Evolutionary conservation across 2,329 filamentous ascomycete genomes (phyloP), one percentile per base, ranked within the genome.

Genomic region (Alternaria triticimaculans): DNA sequence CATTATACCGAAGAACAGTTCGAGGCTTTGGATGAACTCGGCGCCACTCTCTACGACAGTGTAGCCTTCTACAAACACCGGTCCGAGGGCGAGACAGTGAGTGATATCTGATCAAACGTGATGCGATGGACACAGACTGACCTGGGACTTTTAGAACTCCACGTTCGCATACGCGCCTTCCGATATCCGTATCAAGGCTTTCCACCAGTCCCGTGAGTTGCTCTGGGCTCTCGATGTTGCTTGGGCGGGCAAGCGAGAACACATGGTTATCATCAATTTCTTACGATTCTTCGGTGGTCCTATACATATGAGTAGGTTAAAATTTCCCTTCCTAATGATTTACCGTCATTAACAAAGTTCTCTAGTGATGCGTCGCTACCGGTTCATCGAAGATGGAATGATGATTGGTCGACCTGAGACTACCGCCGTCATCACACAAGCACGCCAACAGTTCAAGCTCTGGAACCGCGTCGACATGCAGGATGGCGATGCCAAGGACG

Each of bases 41-140:
- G 70, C 4, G 69, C 67, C 49, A 72, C 67, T 9, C 63, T 78
- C 25, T 78, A 79, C 63, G 77, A 80, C 46, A 71, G 76, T 20
- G 68, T 78, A 15, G 70, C 76, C 25, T 79, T 77, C 65, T 78
- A 65, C 68, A 79, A 79, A 71, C 77, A 80, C 58, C 72, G 74
- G 6, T 57, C 67, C 33, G 77, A 79, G 63, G 76, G 76, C 12
- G 77, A 79, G 63, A 79, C 76, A 6, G 53, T 55, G 21, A 55
- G 53, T 14, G 46, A n/a, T 49, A 28, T 28, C 21, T 15, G 5
- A 49, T 10, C 15, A 26, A 3, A 26, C 5, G 23, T 26, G 23
- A 23, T n/a, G 11, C 6, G 8, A 11, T n/a, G 26, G 23, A n/a
- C 26, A 49, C 2, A 15, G 1, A 41, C 46, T 49, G 46, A 49